Percentiles rank a stretch among this genome's conserved stretches.
Evolutionary conservation across 352 stramenopile genomes (phyloP).

Genomic region (Globisporangium barbulae): DNA sequence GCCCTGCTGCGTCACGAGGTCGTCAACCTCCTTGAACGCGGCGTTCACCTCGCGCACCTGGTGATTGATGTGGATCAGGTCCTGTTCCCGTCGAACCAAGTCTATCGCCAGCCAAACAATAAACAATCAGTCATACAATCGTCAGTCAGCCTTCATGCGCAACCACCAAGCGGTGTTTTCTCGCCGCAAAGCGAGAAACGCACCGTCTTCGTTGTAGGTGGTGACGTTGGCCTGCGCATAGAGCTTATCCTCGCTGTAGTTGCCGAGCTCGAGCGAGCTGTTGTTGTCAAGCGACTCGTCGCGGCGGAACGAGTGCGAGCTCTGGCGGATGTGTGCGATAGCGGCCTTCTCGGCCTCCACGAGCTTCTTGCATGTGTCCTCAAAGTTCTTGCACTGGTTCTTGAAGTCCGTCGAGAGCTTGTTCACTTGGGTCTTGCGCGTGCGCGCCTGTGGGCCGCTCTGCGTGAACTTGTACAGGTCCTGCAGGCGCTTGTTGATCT

Average conservation of each 20-base stretch:
- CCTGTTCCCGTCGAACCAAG: constrained; percentile 53
- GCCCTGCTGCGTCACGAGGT: constrained; percentile 57
- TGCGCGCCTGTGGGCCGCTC: constrained; percentile 32
- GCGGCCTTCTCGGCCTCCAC: constrained; percentile 39
- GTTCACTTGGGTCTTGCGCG: constrained; percentile 47
- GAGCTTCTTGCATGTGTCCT: constrained; percentile 51
- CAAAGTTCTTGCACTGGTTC: constrained; percentile 56
- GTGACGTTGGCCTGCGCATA: constrained; percentile 61
- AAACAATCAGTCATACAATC: constrained; percentile 9
- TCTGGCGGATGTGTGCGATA: constrained; percentile 48
- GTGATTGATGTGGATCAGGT: constrained; percentile 74
- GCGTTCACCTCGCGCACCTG: constrained; percentile 66
- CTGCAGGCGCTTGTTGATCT: constrained; percentile 54
- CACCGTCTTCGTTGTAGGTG: constrained; percentile 64
- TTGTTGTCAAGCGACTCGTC: constrained; percentile 25
- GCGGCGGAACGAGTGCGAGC: constrained; percentile 43
- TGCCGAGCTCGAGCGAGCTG: constrained; percentile 40
- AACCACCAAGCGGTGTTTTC: neutral
- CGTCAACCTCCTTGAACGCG: constrained; percentile 61
- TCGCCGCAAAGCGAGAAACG: constrained; percentile 4
- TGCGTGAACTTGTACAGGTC: constrained; percentile 30
- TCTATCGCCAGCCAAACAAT: constrained; percentile 25
- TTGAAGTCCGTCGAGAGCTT: constrained; percentile 63
- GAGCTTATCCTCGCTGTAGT: constrained; percentile 69
- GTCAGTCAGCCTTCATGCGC: neutral